Evolutionary conservation across 2,329 filamentous ascomycete genomes (phyloP).

Genomic region (Penicillium sp.): DNA sequence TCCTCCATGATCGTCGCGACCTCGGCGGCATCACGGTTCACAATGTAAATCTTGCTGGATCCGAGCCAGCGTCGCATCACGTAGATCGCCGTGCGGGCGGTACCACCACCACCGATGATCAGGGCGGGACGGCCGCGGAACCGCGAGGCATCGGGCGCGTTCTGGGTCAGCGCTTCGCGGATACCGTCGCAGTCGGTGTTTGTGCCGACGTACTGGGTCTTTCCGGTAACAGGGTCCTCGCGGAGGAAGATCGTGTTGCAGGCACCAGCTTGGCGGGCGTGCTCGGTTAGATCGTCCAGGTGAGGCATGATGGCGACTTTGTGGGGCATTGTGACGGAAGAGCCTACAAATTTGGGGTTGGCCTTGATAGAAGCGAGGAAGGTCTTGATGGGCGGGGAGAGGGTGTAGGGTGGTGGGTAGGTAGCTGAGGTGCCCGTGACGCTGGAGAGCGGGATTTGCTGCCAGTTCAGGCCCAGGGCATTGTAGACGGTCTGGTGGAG

Average conservation of each 20-base stretch:
- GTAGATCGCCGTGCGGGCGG: slow-evolving; percentile 78
- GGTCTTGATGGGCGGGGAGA: slow-evolving; percentile 43
- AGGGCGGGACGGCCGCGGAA: slow-evolving; percentile 66
- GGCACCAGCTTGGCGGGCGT: slow-evolving; percentile 75
- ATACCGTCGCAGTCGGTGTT: slow-evolving; percentile 85
- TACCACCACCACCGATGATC: slow-evolving; percentile 78
- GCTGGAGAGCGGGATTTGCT: slow-evolving; percentile 55
- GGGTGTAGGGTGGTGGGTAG: slow-evolving; percentile 44
- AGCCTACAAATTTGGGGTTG: slow-evolving; percentile 59
- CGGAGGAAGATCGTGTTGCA: slow-evolving; percentile 79
- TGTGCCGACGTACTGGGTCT: slow-evolving; percentile 68
- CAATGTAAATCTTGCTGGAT: slow-evolving; percentile 73
- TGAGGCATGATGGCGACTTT: slow-evolving; percentile 77
- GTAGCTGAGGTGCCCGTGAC: slow-evolving; percentile 37
- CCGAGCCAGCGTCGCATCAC: slow-evolving; percentile 73
- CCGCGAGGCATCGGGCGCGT: slow-evolving; percentile 40
- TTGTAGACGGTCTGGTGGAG: slow-evolving; percentile 62
- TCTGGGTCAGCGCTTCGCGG: slow-evolving; percentile 71
- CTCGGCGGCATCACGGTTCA: slow-evolving; percentile 74
- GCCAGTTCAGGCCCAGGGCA: slow-evolving; percentile 58
- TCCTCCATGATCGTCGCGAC: slow-evolving; percentile 71
- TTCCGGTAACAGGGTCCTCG: slow-evolving; percentile 47
- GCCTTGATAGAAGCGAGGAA: slow-evolving; percentile 44
- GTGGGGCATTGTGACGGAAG: slow-evolving; percentile 82
- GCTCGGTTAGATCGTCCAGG: slow-evolving; percentile 74